A percentile compares a stretch with the other conserved stretches of the same genome.
phyloP scores from a whole-genome alignment of 176 grass and related monocot species.

The Avena insularis region DNA sequence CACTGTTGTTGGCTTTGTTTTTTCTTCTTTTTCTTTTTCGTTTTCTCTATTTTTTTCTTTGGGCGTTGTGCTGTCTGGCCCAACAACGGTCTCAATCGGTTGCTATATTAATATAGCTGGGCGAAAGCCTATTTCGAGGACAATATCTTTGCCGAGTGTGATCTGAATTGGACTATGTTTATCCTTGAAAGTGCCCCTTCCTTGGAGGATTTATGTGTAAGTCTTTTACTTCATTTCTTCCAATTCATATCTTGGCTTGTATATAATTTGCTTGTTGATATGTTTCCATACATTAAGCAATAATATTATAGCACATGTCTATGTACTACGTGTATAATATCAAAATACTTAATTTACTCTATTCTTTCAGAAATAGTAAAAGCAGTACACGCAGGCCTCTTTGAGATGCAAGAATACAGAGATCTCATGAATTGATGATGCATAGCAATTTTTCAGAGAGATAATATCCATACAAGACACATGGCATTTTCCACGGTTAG shows the following conservation, averaged over 20 bases:
- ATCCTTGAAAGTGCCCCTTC: too few species aligned
- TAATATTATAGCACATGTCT: neutral
- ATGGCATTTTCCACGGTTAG: neutral
- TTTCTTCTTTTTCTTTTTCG: too few species aligned
- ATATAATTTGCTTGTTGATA: neutral
- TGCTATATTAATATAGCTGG: too few species aligned
- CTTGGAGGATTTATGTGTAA: too few species aligned
- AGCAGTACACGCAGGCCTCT: neutral
- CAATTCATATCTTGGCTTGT: neutral
- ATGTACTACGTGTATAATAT: neutral
- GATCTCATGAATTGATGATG: neutral
- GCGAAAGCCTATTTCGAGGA: too few species aligned
- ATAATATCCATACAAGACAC: neutral
- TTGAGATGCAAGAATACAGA: neutral
- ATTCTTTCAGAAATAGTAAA: neutral
- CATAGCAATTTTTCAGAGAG: neutral
- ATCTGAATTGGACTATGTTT: too few species aligned
- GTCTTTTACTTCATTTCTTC: neutral
- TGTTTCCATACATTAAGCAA: neutral
- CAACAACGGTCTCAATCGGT: too few species aligned
- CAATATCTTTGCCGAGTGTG: too few species aligned
- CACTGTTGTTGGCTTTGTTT: too few species aligned
- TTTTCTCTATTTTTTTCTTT: too few species aligned
- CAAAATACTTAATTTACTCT: neutral
- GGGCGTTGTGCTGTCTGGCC: too few species aligned